phyloP scores from a whole-genome alignment of 1,139 yeast genomes.

The Arxiozyma telluris region DNA sequence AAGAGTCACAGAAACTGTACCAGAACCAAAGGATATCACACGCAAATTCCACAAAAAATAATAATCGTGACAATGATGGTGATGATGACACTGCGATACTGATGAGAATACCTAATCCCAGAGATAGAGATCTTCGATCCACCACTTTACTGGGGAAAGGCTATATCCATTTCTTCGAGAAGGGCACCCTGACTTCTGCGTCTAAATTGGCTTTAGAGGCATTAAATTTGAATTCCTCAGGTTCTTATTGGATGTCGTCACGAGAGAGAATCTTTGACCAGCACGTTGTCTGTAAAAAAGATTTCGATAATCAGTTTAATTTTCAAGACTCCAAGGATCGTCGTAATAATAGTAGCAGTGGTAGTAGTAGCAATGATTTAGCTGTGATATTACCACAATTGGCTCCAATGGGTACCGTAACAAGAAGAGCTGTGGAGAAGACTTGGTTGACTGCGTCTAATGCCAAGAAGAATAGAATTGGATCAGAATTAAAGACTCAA shows the following conservation, averaged over 20 bases:
- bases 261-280: conserved; percentile 77
- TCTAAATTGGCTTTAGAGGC: conserved; percentile 71
- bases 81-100: conserved; percentile 14
- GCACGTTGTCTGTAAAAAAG: conserved; percentile 57
- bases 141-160: conserved; percentile 74
- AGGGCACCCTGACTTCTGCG: conserved; percentile 62
- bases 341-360: conserved; percentile 10
- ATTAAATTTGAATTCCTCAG: conserved; percentile 61
- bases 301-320: conserved; percentile 22
- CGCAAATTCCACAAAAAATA: conserved; percentile 3
- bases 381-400: conserved; percentile 81
- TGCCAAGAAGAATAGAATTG: conserved; percentile 75
- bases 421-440: conserved; percentile 92
- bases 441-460: conserved; percentile 98
- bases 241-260: conserved; percentile 90
- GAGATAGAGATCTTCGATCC: conserved; percentile 68
- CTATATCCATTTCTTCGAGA: conserved; percentile 63
- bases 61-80: background rate
- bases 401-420: conserved; percentile 91
- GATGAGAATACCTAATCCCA: conserved; percentile 84
- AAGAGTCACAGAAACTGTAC: conserved; percentile 11
- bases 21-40: conserved; percentile 2
- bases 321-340: conserved; percentile 24
- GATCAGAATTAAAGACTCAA: conserved; percentile 87
- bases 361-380: conserved; percentile 26